These are phyloP conservation scores for Massariosphaeria phaeospora DNA, from an alignment of 495 filamentous ascomycete species.

Conservation along the genomic window DNA sequence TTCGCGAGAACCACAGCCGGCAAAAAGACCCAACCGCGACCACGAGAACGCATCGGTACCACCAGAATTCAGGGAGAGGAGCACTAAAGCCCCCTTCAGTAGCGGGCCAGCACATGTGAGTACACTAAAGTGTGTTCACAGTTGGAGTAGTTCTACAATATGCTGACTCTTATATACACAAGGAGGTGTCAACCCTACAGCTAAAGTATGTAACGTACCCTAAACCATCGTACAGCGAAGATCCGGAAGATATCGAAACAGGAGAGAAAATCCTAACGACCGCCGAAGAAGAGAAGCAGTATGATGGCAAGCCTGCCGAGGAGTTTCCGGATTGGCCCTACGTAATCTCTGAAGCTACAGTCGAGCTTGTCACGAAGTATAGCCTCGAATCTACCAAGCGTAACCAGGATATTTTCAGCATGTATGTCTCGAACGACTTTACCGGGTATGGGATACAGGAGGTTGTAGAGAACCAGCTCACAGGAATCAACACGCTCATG, in stretches of 20 bases:
- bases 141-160: not conserved
- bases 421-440: slow-evolving; percentile 23
- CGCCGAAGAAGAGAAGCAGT: not conserved
- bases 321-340: slow-evolving; percentile 10
- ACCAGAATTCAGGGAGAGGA: not conserved
- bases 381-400: not conserved
- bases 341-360: not conserved
- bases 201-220: not conserved
- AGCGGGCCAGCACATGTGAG: not conserved
- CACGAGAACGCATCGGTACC: not conserved
- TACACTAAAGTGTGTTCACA: not conserved
- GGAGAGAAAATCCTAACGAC: not conserved
- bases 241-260: not conserved
- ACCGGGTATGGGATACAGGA: slow-evolving; percentile 15
- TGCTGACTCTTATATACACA: not conserved
- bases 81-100: not conserved
- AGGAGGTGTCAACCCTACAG: not conserved
- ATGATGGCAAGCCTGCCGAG: not conserved
- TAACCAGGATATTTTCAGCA: slow-evolving; percentile 12
- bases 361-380: slow-evolving; percentile 2
- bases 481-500: not conserved
- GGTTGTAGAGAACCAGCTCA: slow-evolving; percentile 16
- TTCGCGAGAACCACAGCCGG: not conserved
- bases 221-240: not conserved
- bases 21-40: not conserved